Evolutionary conservation across 805 yeast species (phyloP).

Genomic region (Debaryomyces castellii): DNA sequence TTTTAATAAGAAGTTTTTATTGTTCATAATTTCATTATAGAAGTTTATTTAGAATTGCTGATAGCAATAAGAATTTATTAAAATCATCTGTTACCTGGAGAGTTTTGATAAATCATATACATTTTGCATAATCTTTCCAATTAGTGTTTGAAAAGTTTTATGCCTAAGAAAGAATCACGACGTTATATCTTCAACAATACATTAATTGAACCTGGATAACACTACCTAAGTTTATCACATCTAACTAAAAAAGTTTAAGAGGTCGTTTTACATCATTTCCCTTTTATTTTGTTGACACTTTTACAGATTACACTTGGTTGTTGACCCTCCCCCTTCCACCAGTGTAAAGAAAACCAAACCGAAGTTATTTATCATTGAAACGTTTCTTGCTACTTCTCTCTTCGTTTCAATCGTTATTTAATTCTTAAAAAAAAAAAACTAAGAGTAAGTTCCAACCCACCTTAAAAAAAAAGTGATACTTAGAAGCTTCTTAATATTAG

Average conservation of each 20-base stretch:
- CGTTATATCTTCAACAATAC: slow-evolving; percentile 28
- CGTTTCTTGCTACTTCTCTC: slow-evolving; percentile 52
- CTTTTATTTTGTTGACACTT: slow-evolving; percentile 15
- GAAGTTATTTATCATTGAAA: slow-evolving; percentile 22
- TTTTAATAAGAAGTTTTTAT: not conserved
- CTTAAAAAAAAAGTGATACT: slow-evolving; percentile 14
- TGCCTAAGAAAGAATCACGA: slow-evolving; percentile 48
- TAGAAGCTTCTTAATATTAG: slow-evolving; percentile 2
- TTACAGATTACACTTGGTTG: slow-evolving; percentile 29
- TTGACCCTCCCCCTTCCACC: slow-evolving; percentile 38
- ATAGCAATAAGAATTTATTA: not conserved
- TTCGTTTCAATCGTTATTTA: slow-evolving; percentile 34
- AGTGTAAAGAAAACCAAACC: slow-evolving; percentile 14
- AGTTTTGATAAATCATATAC: not conserved
- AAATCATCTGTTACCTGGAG: not conserved
- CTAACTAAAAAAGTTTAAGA: not conserved
- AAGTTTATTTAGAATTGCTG: not conserved
- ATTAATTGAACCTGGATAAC: slow-evolving; percentile 46
- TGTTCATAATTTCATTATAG: not conserved
- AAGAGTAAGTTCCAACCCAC: slow-evolving; percentile 46
- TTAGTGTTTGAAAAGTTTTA: slow-evolving; percentile 20
- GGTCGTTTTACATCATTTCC: slow-evolving; percentile 10
- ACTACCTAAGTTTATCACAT: slow-evolving; percentile 9
- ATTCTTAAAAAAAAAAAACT: slow-evolving; percentile 12
- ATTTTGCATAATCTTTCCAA: slow-evolving; percentile 7